Conservation (phyloP, 495 filamentous ascomycete species). For the Penicillium verhagenii region DNA sequence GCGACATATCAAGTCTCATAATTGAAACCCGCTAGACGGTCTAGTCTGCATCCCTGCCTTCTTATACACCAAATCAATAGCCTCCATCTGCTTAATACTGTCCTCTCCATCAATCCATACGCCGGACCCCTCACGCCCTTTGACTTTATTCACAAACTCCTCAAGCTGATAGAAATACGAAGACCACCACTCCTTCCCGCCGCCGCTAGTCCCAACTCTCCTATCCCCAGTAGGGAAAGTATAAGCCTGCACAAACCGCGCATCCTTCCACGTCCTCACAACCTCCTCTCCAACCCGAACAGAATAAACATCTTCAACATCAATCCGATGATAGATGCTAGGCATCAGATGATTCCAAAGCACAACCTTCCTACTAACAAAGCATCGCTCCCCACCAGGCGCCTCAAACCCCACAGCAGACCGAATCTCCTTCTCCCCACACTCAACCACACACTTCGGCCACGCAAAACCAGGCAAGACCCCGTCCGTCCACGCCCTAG, state of each 20-base stretch:
- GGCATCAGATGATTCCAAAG: slow-evolving; percentile 41
- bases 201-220: background rate
- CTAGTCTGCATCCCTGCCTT: slow-evolving; percentile 32
- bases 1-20: too few relatives aligned
- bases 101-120: slow-evolving; percentile 53
- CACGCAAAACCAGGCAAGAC: slow-evolving; percentile 22
- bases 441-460: slow-evolving; percentile 27
- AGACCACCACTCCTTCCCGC: slow-evolving; percentile 38
- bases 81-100: slow-evolving; percentile 51
- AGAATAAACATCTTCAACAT: slow-evolving; percentile 44
- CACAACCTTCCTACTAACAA: slow-evolving; percentile 38
- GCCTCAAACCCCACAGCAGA: background rate
- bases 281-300: slow-evolving; percentile 28
- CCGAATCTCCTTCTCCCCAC: slow-evolving; percentile 29
- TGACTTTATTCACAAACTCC: slow-evolving; percentile 55
- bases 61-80: slow-evolving; percentile 53
- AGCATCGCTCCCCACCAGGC: slow-evolving; percentile 24
- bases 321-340: slow-evolving; percentile 50
- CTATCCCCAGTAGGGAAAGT: slow-evolving; percentile 41
- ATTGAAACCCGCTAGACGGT: background rate
- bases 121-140: slow-evolving; percentile 35
- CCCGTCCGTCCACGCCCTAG: slow-evolving; percentile 10
- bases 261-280: slow-evolving; percentile 46
- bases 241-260: slow-evolving; percentile 45
- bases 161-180: slow-evolving; percentile 55